A percentile compares a stretch with the other conserved stretches of the same genome.
Evolutionary conservation across 192 early-diverging fungal genomes (phyloP).

Genomic region (Backusella sp.): DNA sequence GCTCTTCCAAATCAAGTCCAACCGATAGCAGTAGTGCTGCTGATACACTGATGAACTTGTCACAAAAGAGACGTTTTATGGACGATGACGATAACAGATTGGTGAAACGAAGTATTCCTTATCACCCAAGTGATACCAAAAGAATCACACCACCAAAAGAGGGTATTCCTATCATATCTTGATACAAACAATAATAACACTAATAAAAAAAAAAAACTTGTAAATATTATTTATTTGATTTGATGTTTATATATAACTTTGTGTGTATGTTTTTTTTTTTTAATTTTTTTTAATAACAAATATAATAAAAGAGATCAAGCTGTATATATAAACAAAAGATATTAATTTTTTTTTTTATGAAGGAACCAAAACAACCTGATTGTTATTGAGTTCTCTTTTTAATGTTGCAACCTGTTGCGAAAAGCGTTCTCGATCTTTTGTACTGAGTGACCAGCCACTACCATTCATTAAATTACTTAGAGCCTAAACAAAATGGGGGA

Average conservation of each 20-base stretch:
- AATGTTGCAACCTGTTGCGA: conserved; percentile 60
- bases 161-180: conserved; percentile 9
- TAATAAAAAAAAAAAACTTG: not conserved
- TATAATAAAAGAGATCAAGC: not conserved
- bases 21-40: conserved; percentile 10
- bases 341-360: not conserved
- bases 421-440: conserved; percentile 63
- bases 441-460: conserved; percentile 48
- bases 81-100: conserved; percentile 5
- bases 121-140: not conserved
- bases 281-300: not conserved
- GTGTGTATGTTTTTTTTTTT: not conserved
- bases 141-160: conserved; percentile 7
- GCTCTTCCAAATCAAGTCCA: not conserved
- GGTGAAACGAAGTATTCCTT: not conserved
- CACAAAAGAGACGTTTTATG: conserved; percentile 9
- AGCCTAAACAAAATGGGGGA: conserved; percentile 36
- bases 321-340: not conserved
- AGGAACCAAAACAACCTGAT: conserved; percentile 25
- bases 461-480: conserved; percentile 59
- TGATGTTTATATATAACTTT: not conserved
- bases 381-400: conserved; percentile 43
- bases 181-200: not conserved
- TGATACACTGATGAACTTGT: conserved; percentile 11
- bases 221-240: not conserved